A percentile compares a stretch with the other conserved stretches of the same genome.
phyloP scores from a whole-genome alignment of 2,329 filamentous ascomycete species.

The Emergomyces africanus region DNA sequence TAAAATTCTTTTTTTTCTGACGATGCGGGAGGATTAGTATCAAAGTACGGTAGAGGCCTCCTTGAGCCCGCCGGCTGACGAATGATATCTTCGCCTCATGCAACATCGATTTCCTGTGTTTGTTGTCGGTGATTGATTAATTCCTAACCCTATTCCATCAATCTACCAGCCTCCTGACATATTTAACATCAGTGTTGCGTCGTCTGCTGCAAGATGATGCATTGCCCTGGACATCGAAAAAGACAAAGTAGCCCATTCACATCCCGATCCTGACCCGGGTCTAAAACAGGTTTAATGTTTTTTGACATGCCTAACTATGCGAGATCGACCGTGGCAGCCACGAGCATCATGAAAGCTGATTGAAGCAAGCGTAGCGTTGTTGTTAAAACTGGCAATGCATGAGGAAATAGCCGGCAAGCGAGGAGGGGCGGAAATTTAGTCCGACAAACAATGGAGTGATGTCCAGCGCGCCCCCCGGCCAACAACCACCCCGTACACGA shows the following conservation, averaged over 20 bases:
- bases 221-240: neutral
- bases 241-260: neutral
- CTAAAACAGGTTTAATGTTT: neutral
- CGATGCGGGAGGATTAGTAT: neutral
- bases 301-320: neutral
- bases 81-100: neutral
- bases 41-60: neutral
- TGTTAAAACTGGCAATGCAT: neutral
- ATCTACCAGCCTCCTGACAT: neutral
- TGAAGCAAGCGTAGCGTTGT: neutral
- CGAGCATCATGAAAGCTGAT: neutral
- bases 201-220: neutral
- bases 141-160: neutral
- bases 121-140: constrained; percentile 1
- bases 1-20: neutral
- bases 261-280: neutral
- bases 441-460: neutral
- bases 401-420: neutral
- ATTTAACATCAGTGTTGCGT: neutral
- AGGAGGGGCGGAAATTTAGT: neutral
- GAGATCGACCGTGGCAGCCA: neutral
- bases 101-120: neutral
- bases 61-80: neutral
- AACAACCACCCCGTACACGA: neutral
- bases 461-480: neutral